Evolutionary conservation across 257 asterid species (phyloP).

Genomic region (Anisodus tanguticus): DNA sequence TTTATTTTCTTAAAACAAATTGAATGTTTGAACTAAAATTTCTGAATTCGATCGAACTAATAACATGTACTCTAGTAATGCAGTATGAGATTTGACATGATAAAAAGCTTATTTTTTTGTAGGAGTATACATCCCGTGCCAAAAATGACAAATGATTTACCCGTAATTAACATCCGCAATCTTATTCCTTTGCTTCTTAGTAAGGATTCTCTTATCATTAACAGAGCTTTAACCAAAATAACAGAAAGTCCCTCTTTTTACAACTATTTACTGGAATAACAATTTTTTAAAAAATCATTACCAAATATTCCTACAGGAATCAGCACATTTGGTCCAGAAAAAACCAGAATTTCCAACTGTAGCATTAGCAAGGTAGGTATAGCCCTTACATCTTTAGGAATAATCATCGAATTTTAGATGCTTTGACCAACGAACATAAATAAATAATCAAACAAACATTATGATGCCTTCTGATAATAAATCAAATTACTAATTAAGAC

Average conservation of each 20-base stretch:
- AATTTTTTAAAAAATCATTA: neutral
- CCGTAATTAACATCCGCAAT: too few relatives aligned
- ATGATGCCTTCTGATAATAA: neutral
- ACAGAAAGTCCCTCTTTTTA: neutral
- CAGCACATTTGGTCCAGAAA: neutral
- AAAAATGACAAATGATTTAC: too few relatives aligned
- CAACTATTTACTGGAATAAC: neutral
- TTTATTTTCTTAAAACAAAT: too few relatives aligned
- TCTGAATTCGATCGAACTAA: too few relatives aligned
- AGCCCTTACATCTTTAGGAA: neutral
- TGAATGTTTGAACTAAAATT: neutral
- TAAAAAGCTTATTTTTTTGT: neutral
- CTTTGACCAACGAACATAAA: neutral
- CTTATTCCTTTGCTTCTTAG: neutral
- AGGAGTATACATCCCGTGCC: neutral
- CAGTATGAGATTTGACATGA: neutral
- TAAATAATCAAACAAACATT: neutral
- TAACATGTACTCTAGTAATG: too few relatives aligned
- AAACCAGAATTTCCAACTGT: neutral
- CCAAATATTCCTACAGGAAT: constrained; percentile 14
- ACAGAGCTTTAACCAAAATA: neutral
- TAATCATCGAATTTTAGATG: neutral
- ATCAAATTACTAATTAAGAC: constrained; percentile 24
- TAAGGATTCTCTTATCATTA: neutral
- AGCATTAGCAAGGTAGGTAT: neutral